These are phyloP conservation scores for Colletotrichum sp. DNA, from an alignment of 2,329 filamentous ascomycete genomes.

Conservation along the genomic window DNA sequence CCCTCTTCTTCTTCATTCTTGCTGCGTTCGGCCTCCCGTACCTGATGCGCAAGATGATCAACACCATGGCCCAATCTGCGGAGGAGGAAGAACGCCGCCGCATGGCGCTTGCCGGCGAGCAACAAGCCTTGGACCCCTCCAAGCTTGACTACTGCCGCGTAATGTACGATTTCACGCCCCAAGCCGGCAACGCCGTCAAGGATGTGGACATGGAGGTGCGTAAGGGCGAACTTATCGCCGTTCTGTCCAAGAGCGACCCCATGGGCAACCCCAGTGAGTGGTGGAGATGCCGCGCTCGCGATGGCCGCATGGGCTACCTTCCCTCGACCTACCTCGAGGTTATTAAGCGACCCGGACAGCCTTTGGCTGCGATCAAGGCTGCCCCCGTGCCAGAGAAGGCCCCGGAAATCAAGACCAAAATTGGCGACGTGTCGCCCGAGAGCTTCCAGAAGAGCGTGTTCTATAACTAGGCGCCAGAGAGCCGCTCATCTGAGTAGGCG, in stretches of 20 bases:
- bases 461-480: conserved; percentile 48
- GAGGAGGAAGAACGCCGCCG: conserved; percentile 79
- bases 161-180: conserved; percentile 91
- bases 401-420: conserved; percentile 45
- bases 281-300: conserved; percentile 93
- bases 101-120: conserved; percentile 44
- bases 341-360: conserved; percentile 56
- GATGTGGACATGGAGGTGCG: conserved; percentile 90
- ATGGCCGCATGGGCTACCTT: conserved; percentile 90
- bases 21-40: conserved; percentile 96
- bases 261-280: conserved; percentile 92
- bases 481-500: not conserved
- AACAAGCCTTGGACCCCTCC: conserved; percentile 75
- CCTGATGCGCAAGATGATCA: conserved; percentile 95
- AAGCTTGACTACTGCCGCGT: conserved; percentile 97
- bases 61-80: conserved; percentile 79
- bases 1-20: conserved; percentile 92
- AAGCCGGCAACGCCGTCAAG: conserved; percentile 62
- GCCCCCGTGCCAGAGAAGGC: conserved; percentile 34
- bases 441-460: conserved; percentile 65
- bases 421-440: conserved; percentile 57
- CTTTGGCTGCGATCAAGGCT: conserved; percentile 58
- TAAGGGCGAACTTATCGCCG: conserved; percentile 94
- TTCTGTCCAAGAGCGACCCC: conserved; percentile 90
- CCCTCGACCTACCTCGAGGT: conserved; percentile 91